phyloP scores from a whole-genome alignment of 2,329 filamentous ascomycete species.

The Fusarium sp. region DNA sequence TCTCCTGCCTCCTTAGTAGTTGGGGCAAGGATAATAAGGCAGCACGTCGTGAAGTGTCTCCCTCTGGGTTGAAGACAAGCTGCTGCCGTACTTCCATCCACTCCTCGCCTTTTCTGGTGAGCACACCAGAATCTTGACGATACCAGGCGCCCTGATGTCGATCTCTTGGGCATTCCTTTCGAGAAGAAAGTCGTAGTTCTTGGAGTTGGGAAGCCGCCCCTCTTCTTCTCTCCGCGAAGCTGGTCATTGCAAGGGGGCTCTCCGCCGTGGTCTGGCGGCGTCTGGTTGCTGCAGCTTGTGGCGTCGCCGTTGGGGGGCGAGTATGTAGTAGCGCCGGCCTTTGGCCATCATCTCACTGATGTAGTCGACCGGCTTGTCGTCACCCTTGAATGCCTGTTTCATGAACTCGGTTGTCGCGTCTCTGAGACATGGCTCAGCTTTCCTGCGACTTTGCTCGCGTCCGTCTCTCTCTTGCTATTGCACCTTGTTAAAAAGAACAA shows the following conservation, averaged over 20 bases:
- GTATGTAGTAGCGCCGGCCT: background rate
- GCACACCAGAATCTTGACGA: background rate
- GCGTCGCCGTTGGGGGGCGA: background rate
- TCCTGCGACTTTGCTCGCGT: background rate
- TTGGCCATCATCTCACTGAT: background rate
- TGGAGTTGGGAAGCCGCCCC: background rate
- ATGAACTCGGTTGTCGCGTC: background rate
- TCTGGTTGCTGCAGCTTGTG: background rate
- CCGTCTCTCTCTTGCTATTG: background rate
- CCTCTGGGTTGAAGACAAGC: background rate
- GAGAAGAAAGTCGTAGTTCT: background rate
- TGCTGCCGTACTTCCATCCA: background rate
- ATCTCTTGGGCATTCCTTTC: background rate
- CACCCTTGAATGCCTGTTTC: background rate
- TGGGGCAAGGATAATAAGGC: background rate
- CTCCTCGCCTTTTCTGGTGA: background rate
- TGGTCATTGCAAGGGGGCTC: background rate
- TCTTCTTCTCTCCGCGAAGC: background rate
- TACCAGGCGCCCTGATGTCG: background rate
- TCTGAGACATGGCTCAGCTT: background rate
- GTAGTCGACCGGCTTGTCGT: background rate
- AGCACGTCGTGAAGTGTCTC: background rate
- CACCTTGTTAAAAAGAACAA: background rate
- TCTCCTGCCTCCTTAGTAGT: background rate
- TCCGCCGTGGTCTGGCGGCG: background rate